phyloP scores from a whole-genome alignment of 225 moss, liverwort and hornwort species.

The Thuidium tamariscinum region DNA sequence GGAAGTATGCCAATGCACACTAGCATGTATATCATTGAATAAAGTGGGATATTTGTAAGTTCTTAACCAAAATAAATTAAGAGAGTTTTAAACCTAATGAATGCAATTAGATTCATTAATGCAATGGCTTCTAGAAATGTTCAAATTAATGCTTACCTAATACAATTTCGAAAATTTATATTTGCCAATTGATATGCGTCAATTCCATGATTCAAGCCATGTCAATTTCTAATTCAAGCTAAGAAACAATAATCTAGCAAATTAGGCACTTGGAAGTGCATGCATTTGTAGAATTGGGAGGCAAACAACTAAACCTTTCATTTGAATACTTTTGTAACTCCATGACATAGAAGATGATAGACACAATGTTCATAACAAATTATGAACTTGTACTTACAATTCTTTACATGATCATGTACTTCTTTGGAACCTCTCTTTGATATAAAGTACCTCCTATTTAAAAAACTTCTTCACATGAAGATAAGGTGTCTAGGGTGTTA shows the following conservation, averaged over 20 bases:
- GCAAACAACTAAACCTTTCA: neutral
- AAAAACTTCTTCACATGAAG: neutral
- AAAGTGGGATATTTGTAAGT: neutral
- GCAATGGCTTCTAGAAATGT: neutral
- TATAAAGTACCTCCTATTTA: neutral
- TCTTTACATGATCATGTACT: fast-evolving
- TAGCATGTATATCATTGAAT: neutral
- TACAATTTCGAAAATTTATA: neutral
- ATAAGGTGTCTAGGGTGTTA: neutral
- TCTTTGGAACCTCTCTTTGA: fast-evolving
- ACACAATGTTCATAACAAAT: fast-evolving
- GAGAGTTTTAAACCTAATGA: neutral
- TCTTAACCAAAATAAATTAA: neutral
- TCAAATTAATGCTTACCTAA: fast-evolving
- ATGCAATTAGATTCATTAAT: neutral
- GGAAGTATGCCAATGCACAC: too few relatives aligned
- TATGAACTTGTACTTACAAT: neutral
- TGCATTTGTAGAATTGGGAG: neutral
- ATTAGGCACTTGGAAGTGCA: neutral
- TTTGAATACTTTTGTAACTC: neutral
- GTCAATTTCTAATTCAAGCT: neutral
- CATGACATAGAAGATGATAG: fast-evolving
- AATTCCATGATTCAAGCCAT: neutral
- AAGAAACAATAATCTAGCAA: neutral
- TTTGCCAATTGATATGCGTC: neutral